Base-by-base conservation (phyloP, 257 asterid genomes). In the Apocynum venetum region DNA sequence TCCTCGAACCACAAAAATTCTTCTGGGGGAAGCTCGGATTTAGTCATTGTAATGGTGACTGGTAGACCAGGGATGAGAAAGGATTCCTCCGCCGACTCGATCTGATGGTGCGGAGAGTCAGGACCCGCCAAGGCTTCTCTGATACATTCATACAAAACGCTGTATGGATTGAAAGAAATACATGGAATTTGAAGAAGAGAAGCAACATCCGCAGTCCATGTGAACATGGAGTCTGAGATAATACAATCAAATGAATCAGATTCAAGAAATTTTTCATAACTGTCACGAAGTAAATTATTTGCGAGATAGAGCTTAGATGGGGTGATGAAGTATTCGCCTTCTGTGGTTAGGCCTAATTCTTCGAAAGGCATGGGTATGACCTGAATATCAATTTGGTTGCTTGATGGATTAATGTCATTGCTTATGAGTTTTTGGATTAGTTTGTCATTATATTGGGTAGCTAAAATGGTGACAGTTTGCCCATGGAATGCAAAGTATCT, bases 321-420 rank as follows among this genome's bases (percentile, higher is more conserved):
- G 2, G 44, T 63, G 41, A 63, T 63, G 15, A 35, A 63, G 44
- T 13, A 63, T 63, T 63, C 20, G 44, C 17, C 44, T 64, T 77
- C 83, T 68, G 71, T 86, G 73, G 69, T 63, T 2, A 35, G 43
- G 41, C 69, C 44, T 31, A 63, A 35, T 31, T 35, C 69, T 4
- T 63, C 7, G 44, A 35, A 63, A 63, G 69, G 43, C 69, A 63
- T 31, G 19, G 69, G 2, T 17, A 63, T 38, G 7, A 35, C 7
- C 11, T 20, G 69, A 4, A 63, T 3, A 4, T 63, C 69, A 38
- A 63, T 63, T 35, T 3, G 2, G 44, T 4, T 25, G 31, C 31
- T 25, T 25, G 31, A 8, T 2, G 6, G 41, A 25, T 7, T 2
- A 4, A 8, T 8, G n/a, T 35, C 44, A 6, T 12, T 11, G 20